Base-by-base conservation (phyloP, 208 protist species). In the Phytomonas sp. region DNA sequence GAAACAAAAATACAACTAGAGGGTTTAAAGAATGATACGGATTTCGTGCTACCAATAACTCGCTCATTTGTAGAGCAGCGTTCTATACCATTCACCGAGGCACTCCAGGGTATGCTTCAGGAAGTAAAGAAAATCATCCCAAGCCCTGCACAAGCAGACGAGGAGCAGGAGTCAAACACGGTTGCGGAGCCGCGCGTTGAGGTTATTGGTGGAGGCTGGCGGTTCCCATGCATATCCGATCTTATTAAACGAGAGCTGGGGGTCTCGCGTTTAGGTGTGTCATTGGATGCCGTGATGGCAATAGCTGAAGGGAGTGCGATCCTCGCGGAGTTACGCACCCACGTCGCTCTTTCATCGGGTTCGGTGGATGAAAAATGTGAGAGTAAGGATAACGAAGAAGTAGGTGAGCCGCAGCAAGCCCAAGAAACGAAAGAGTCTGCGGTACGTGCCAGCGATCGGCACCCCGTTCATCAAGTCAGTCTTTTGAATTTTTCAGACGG, bases 161-260 rank as follows among this genome's bases (percentile, higher is more conserved):
- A 46, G 4, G 31, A 30, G 20, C 72, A 53, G 23, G 20, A 40
- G 26, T n/a, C 26, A 26, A 15, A 13, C 11, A 15, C 20, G 59
- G 40, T 13, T 53, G 67, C 32, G 15, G 61, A 68, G 59, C 67
- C 75, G 28, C 80, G 82, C 29, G 80, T 93, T 7, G 87, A 93
- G 77, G 81, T 85, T 60, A 82, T 93, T 51, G 87, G 87, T 32
- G 84, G 83, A 26, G 84, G 87, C 67, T 93, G 87, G 87, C 81
- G 87, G 60, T 80, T 78, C 11, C 70, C 78, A n/a, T 88, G 71
- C 43, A 68, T 93, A 28, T 60, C 62, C 33, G 78, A 79, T 59
- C 30, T 73, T 26, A 80, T 93, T 67, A 84, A 82, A 70, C 60
- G 72, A 33, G 71, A 74, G 9, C 74, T 93, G 32, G 69, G 67